phyloP scores from a whole-genome alignment of 2,329 filamentous ascomycete genomes.

The Ophiostoma pallidulum region DNA sequence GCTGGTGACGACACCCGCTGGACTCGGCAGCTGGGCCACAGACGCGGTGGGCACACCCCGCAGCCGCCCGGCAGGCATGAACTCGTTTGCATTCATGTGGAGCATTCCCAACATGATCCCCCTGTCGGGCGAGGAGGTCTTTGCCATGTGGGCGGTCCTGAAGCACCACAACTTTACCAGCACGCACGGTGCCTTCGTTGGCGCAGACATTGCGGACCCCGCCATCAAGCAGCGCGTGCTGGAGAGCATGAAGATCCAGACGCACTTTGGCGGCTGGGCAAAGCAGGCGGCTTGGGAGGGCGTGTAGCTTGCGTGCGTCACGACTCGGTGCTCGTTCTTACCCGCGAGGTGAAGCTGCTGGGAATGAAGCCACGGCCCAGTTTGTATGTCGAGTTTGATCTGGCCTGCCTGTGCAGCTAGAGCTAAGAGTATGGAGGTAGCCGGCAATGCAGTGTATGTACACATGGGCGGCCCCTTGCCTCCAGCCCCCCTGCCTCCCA shows the following conservation, averaged over 20 bases:
- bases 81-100: conserved; percentile 64
- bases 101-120: conserved; percentile 69
- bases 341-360: too few relatives aligned
- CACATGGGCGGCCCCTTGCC: too few relatives aligned
- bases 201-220: conserved; percentile 48
- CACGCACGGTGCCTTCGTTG: conserved; percentile 59
- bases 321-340: too few relatives aligned
- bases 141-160: conserved; percentile 60
- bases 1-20: conserved; percentile 58
- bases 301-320: background rate
- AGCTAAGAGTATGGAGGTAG: too few relatives aligned
- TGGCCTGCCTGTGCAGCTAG: too few relatives aligned
- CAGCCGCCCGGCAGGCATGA: conserved; percentile 33
- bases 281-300: conserved; percentile 23
- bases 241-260: conserved; percentile 69
- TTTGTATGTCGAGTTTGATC: too few relatives aligned
- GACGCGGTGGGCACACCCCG: conserved; percentile 31
- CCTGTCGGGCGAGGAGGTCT: conserved; percentile 52
- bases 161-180: conserved; percentile 51
- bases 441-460: too few relatives aligned
- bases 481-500: too few relatives aligned
- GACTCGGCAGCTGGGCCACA: conserved; percentile 37
- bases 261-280: conserved; percentile 39
- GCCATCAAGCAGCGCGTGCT: conserved; percentile 56
- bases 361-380: too few relatives aligned